phyloP scores from a whole-genome alignment of 352 stramenopile genomes.

The Phytophthora kernoviae region DNA sequence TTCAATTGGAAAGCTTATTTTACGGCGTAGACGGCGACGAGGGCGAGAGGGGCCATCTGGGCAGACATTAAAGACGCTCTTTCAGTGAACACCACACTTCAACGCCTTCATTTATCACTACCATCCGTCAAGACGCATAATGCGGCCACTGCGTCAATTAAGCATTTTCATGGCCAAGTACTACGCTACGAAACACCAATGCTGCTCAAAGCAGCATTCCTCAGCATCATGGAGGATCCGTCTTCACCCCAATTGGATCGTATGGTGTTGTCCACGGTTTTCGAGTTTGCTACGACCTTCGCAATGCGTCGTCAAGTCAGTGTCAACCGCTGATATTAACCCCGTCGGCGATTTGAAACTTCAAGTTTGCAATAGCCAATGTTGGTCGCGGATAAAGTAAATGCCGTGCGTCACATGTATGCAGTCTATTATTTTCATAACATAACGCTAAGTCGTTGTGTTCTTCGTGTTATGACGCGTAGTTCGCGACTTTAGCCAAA shows the following conservation, averaged over 20 bases:
- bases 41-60: constrained; percentile 13
- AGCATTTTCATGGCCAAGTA: constrained; percentile 23
- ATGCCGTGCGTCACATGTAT: neutral
- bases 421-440: too few relatives aligned
- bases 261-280: constrained; percentile 34
- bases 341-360: too few relatives aligned
- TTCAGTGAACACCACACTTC: constrained; percentile 15
- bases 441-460: neutral
- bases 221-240: constrained; percentile 29
- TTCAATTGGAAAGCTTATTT: constrained; percentile 19
- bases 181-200: constrained; percentile 17
- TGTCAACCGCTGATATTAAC: constrained; percentile 7
- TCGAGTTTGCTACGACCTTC: constrained; percentile 25
- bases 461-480: neutral
- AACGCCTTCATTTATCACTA: constrained; percentile 14
- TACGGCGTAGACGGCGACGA: neutral
- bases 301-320: constrained; percentile 19
- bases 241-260: constrained; percentile 21
- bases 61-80: constrained; percentile 16
- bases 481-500: too few relatives aligned
- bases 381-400: too few relatives aligned
- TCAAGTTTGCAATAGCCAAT: too few relatives aligned
- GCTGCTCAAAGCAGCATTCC: constrained; percentile 25
- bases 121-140: neutral
- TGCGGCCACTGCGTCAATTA: constrained; percentile 4